Conservation (phyloP, 2,329 filamentous ascomycete genomes). For the Arthrinium puccinioides region DNA sequence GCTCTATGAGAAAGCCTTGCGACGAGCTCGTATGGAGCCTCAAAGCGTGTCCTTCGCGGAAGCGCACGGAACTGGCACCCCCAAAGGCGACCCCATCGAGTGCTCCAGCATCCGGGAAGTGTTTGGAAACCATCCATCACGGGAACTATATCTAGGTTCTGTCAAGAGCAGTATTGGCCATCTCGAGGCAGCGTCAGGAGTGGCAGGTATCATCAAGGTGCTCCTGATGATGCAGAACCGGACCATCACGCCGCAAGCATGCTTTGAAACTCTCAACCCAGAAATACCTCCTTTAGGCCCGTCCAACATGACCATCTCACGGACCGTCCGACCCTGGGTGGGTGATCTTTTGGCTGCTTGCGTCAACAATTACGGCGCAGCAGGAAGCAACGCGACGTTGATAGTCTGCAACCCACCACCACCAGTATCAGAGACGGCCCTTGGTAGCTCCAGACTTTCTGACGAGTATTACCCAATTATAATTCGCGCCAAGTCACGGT, state of each 20-base stretch:
- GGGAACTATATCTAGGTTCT: conserved; percentile 21
- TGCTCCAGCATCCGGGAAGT: not conserved
- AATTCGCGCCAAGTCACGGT: too few species aligned
- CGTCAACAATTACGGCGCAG: conserved; percentile 29
- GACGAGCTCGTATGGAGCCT: conserved; percentile 4
- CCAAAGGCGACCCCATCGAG: not conserved
- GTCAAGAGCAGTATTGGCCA: conserved; percentile 19
- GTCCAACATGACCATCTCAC: not conserved
- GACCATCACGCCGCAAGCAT: conserved; percentile 14
- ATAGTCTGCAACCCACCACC: too few species aligned
- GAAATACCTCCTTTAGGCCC: not conserved
- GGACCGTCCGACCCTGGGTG: not conserved
- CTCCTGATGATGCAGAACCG: conserved; percentile 16
- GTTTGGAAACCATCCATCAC: not conserved
- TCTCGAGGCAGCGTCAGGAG: conserved; percentile 17
- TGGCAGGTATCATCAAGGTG: conserved; percentile 16
- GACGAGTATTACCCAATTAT: too few species aligned
- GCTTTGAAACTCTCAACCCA: conserved; percentile 20
- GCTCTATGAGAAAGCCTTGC: conserved; percentile 15
- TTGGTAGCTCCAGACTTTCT: too few species aligned
- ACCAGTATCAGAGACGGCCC: too few species aligned
- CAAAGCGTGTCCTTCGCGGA: conserved; percentile 20
- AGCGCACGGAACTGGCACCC: conserved; percentile 39
- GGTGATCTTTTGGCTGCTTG: not conserved
- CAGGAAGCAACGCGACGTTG: conserved; percentile 25